Percentiles rank a stretch among this genome's conserved stretches.
phyloP scores from a whole-genome alignment of 2,329 filamentous ascomycete species.

The Apiospora arundinis region DNA sequence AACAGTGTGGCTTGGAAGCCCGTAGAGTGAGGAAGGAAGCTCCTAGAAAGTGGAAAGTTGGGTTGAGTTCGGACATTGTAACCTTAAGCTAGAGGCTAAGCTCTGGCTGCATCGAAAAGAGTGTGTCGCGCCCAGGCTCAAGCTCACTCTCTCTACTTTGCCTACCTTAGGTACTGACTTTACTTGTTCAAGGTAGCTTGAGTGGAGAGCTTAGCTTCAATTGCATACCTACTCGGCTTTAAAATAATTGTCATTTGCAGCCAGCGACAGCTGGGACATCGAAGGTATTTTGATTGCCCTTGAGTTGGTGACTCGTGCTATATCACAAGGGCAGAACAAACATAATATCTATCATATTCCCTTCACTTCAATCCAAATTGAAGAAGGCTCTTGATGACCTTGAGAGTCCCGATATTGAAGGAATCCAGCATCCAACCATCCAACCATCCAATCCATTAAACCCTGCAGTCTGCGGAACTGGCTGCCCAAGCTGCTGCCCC shows the following conservation, averaged over 20 bases:
- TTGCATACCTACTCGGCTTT: too few species aligned
- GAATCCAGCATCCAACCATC: neutral
- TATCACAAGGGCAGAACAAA: too few species aligned
- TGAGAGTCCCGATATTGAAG: neutral
- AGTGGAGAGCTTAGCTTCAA: slow-evolving; percentile 5
- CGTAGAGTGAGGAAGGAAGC: neutral
- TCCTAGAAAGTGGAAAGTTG: neutral
- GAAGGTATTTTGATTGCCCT: neutral
- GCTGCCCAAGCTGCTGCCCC: too few species aligned
- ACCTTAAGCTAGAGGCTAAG: neutral
- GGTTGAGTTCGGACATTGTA: slow-evolving; percentile 7
- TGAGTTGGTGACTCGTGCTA: too few species aligned
- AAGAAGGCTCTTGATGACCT: too few species aligned
- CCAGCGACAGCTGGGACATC: too few species aligned
- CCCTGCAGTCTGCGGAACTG: neutral
- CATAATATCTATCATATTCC: too few species aligned
- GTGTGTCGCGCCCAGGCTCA: neutral
- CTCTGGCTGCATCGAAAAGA: neutral
- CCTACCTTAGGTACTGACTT: neutral
- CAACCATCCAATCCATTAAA: neutral
- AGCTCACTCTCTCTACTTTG: neutral
- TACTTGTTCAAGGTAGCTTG: neutral
- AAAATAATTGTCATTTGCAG: too few species aligned
- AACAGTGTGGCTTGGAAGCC: neutral
- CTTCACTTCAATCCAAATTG: too few species aligned